A percentile compares a stretch with the other conserved stretches of the same genome.
Conservation (phyloP, 805 yeast species). For the Nakazawaea sp. region DNA sequence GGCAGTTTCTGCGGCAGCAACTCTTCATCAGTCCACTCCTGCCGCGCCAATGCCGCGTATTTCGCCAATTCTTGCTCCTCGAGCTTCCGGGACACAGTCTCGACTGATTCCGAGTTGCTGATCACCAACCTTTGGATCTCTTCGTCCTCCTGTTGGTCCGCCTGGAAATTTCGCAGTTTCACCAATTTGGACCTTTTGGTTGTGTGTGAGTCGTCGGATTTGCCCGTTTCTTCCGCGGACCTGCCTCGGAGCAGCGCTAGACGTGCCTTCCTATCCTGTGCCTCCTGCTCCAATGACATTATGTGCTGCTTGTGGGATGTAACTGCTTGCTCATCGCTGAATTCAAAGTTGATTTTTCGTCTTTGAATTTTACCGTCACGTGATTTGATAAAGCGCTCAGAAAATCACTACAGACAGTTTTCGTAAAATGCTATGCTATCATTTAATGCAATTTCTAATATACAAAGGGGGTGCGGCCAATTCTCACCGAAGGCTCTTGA, state of each 20-base stretch:
- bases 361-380: too few species aligned
- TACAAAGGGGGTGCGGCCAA: too few species aligned
- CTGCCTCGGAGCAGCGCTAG: conserved; percentile 19
- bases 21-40: conserved; percentile 3
- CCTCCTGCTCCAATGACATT: conserved; percentile 21
- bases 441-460: too few species aligned
- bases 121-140: conserved; percentile 11
- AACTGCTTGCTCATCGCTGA: too few species aligned
- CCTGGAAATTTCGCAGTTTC: conserved; percentile 3
- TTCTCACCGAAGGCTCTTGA: conserved; percentile 57
- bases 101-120: conserved; percentile 28
- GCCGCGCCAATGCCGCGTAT: conserved; percentile 11
- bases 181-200: conserved; percentile 8
- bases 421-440: too few species aligned
- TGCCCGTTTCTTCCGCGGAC: too few species aligned
- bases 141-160: conserved; percentile 1
- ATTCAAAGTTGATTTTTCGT: too few species aligned
- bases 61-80: conserved; percentile 20
- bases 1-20: not conserved
- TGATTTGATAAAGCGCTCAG: too few species aligned
- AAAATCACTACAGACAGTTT: too few species aligned
- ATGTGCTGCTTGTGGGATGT: not conserved
- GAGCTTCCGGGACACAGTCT: conserved; percentile 23
- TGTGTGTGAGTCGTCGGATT: not conserved
- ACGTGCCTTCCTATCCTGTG: conserved; percentile 22